A percentile compares a stretch with the other conserved stretches of the same genome.
phyloP scores from a whole-genome alignment of 768 basidiomycete genomes.

The Boletales sp. region DNA sequence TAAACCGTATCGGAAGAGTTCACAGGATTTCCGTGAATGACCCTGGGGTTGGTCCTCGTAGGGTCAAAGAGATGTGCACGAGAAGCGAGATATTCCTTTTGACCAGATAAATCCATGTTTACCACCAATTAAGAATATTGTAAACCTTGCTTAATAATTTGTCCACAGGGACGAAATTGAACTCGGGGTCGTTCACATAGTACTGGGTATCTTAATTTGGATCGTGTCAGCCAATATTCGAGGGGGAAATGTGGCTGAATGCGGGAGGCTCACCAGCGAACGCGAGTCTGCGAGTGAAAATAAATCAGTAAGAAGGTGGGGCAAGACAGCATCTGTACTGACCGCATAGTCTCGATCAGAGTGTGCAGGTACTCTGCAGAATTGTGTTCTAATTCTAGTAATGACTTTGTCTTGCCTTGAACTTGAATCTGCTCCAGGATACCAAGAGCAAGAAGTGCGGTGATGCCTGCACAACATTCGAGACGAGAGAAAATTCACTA shows the following conservation, averaged over 20 bases:
- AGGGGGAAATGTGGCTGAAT: not conserved
- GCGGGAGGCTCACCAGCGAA: constrained; percentile 61
- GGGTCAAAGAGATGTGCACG: constrained; percentile 82
- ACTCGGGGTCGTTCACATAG: constrained; percentile 90
- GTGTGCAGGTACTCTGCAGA: constrained; percentile 86
- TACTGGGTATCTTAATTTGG: constrained; percentile 65
- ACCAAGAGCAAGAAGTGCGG: constrained; percentile 88
- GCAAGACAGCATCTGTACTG: constrained; percentile 14
- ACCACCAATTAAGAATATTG: not conserved
- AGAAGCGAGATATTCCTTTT: constrained; percentile 75
- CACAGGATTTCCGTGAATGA: constrained; percentile 76
- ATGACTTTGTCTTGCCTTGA: constrained; percentile 61
- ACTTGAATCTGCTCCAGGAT: constrained; percentile 86
- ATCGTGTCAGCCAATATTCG: not conserved
- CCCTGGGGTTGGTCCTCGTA: constrained; percentile 54
- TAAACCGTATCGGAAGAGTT: constrained; percentile 93
- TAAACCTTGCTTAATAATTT: constrained; percentile 80
- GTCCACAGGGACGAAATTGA: constrained; percentile 71
- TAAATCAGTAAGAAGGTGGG: constrained; percentile 2
- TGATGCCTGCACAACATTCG: constrained; percentile 53
- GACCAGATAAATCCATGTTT: not conserved
- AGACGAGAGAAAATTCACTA: not conserved
- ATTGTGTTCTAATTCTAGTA: constrained; percentile 85
- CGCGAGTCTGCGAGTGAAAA: constrained; percentile 42
- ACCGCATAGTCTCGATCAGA: constrained; percentile 83